Evolutionary conservation across 768 basidiomycete species (phyloP).

Genomic region (Lentinus tigrinus): DNA sequence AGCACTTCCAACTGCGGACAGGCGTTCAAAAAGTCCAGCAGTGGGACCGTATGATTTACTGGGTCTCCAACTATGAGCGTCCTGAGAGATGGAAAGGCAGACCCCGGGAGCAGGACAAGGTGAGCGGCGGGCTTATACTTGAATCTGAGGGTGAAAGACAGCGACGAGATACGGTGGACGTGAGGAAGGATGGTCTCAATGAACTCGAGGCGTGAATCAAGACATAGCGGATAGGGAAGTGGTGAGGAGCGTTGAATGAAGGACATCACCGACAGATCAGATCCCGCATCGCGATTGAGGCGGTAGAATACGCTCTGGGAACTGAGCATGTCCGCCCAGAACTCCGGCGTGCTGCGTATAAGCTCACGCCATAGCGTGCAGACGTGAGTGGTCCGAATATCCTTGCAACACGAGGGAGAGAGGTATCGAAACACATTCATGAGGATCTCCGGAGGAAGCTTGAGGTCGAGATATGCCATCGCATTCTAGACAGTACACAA

Average conservation of each 20-base stretch:
- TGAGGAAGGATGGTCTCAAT: not conserved
- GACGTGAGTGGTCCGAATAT: not conserved
- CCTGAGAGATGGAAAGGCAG: not conserved
- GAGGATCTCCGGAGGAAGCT: not conserved
- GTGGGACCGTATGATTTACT: not conserved
- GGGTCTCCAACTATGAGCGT: not conserved
- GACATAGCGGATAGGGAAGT: not conserved
- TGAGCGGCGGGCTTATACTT: not conserved
- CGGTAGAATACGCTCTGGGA: not conserved
- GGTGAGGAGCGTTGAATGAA: not conserved
- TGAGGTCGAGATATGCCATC: conserved; percentile 20
- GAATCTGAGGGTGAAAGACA: not conserved
- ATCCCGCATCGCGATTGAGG: not conserved
- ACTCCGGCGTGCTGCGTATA: not conserved
- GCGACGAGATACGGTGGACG: not conserved
- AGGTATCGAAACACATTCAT: not conserved
- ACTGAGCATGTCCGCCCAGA: not conserved
- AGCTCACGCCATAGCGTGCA: not conserved
- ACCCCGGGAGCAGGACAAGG: not conserved
- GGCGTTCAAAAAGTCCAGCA: not conserved
- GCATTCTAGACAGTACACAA: conserved; percentile 1
- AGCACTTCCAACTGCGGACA: not conserved
- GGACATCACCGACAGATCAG: not conserved
- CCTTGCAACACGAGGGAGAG: not conserved
- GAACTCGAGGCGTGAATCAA: not conserved